A percentile compares a stretch with the other conserved stretches of the same genome.
Evolutionary conservation across 2,329 filamentous ascomycete genomes (phyloP).

Genomic region (Talaromyces sp.): DNA sequence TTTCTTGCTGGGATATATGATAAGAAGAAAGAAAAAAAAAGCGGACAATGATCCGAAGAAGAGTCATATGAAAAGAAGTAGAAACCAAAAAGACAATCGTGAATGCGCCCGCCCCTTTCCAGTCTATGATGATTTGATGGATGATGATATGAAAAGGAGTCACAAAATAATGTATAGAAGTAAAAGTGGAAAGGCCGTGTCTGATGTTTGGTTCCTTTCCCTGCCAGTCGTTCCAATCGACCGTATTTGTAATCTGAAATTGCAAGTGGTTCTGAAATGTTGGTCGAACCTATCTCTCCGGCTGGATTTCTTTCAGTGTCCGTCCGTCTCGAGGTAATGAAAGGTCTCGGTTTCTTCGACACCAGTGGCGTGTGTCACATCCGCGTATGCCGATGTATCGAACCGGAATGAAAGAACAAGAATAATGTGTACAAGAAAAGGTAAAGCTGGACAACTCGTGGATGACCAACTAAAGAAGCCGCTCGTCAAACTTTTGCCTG

Average conservation of each 20-base stretch:
- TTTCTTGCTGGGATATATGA: slow-evolving; percentile 10
- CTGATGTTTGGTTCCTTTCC: slow-evolving; percentile 5
- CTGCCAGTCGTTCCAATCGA: background rate
- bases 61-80: background rate
- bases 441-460: background rate
- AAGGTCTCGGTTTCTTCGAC: background rate
- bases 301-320: background rate
- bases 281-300: background rate
- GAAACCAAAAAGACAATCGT: slow-evolving; percentile 2
- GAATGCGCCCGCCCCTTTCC: slow-evolving; percentile 9
- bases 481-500: slow-evolving; percentile 49
- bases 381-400: slow-evolving; percentile 1
- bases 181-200: background rate
- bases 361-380: background rate
- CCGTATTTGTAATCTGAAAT: background rate
- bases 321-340: background rate
- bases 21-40: background rate
- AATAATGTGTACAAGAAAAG: slow-evolving; percentile 17
- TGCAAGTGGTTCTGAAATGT: background rate
- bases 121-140: slow-evolving; percentile 16
- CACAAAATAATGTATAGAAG: slow-evolving; percentile 4
- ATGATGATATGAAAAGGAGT: slow-evolving; percentile 13
- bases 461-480: slow-evolving; percentile 13
- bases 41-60: background rate
- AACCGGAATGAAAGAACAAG: background rate